Evolutionary conservation across 495 filamentous ascomycete species (phyloP), one percentile per base, ranked within the genome.

Genomic region (Penicillium roqueforti): DNA sequence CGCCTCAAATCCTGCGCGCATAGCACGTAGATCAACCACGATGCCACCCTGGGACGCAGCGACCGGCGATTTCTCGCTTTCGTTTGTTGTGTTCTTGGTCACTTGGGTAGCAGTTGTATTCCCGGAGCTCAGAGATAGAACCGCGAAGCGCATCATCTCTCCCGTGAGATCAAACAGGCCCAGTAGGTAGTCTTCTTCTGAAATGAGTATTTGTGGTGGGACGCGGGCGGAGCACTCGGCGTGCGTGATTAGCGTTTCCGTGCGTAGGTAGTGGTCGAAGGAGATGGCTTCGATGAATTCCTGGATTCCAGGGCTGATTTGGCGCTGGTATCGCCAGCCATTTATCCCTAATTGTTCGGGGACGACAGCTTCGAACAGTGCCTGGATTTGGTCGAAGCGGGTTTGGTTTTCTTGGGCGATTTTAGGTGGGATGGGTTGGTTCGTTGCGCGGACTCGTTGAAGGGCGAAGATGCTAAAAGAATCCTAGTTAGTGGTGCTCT

Each of bases 141-240:
- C 92, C 0, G 89, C 91, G 69, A 95, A 97, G 26, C 91, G 80
- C 93, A 98, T 98, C 73, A 97, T 79, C 70, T 98, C 93, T 9
- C 93, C 93, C 0, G 87, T 87, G 44, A 97, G 76, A 68, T 98
- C 93, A 59, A 96, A 96, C 7, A 98, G 72, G 5, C 95, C 93
- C 55, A 95, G 86, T 23, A 96, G 60, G 65, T 96, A 97, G 68
- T 98, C 93, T 8, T 92, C 84, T 23, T 82, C 78, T 4, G 88
- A 88, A 19, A 80, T 59, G n/a, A 89, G 61, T 37, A 96, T 75
- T 7, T 74, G 75, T 0, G 62, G 64, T 0, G 80, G 78, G 4
- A 95, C 62, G 3, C 71, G 61, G 0, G 62, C 64, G 6, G 31
- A 62, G 0, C 88, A 83, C 52, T 87, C 80, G 0, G 77, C 68